Evolutionary conservation across 441 rosid species (phyloP).

Genomic region (Adansonia madagascariensis): DNA sequence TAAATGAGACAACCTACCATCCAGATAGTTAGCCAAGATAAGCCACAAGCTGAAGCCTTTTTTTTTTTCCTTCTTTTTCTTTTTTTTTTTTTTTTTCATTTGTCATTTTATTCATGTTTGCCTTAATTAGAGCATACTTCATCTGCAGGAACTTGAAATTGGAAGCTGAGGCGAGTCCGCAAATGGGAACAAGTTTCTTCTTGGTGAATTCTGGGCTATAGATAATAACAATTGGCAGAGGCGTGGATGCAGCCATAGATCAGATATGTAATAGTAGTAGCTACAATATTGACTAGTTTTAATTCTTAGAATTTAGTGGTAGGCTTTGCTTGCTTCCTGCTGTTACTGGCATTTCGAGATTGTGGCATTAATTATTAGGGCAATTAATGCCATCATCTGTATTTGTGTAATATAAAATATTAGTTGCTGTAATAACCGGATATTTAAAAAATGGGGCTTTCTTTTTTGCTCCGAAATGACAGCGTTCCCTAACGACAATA

Average conservation of each 20-base stretch:
- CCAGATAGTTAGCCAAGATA: no score
- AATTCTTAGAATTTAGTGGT: background rate
- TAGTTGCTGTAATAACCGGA: slow-evolving; percentile 14
- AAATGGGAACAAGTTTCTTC: background rate
- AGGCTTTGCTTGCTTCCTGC: slow-evolving; percentile 17
- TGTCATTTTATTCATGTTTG: background rate
- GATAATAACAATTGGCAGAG: slow-evolving; percentile 14
- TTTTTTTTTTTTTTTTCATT: background rate
- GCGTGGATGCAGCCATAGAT: background rate
- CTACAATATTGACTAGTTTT: no score
- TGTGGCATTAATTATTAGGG: slow-evolving; percentile 16
- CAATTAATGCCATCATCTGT: slow-evolving; percentile 17
- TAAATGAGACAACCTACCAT: no score
- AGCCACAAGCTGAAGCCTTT: no score
- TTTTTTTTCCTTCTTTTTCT: no score
- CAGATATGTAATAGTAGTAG: background rate
- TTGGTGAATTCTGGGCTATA: background rate
- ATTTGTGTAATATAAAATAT: slow-evolving; percentile 30
- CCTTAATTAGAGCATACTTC: background rate
- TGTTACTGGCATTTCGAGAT: slow-evolving; percentile 17
- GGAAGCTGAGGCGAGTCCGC: background rate
- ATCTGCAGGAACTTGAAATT: slow-evolving; percentile 44
- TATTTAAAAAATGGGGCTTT: background rate
- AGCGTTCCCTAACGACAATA: background rate
- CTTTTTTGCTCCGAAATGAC: background rate